Evolutionary conservation across 345 rosid genomes (phyloP).

Genomic region (Sonneratia alba): DNA sequence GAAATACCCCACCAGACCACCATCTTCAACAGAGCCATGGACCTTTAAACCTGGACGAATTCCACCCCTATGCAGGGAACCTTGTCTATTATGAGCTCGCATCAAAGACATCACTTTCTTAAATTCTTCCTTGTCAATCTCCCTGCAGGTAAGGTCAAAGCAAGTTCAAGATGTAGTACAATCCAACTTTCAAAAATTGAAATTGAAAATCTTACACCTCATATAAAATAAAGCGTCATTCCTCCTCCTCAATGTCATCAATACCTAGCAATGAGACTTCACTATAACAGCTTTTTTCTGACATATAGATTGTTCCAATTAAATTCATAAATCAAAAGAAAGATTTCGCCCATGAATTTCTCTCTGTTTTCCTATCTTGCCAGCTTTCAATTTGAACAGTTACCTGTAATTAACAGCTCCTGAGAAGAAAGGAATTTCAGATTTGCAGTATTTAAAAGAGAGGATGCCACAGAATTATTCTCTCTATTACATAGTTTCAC

Average conservation of each 20-base stretch:
- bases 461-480: background rate
- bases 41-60: constrained; percentile 53
- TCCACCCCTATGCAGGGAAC: constrained; percentile 60
- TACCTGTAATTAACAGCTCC: background rate
- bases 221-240: background rate
- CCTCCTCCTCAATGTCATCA: background rate
- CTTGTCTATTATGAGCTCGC: constrained; percentile 83
- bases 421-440: background rate
- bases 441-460: background rate
- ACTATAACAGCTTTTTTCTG: background rate
- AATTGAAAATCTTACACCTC: background rate
- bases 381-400: background rate
- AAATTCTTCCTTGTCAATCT: constrained; percentile 75
- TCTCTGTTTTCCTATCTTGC: background rate
- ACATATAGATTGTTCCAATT: too few species aligned
- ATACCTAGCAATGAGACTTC: background rate
- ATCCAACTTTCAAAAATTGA: background rate
- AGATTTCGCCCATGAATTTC: too few species aligned
- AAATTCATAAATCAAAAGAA: background rate
- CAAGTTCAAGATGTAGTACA: background rate
- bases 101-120: constrained; percentile 88
- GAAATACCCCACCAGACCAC: constrained; percentile 79
- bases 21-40: constrained; percentile 58
- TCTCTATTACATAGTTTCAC: background rate
- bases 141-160: constrained; percentile 28